phyloP scores from a whole-genome alignment of 805 yeast genomes.

The Ogataea zsoltii region DNA sequence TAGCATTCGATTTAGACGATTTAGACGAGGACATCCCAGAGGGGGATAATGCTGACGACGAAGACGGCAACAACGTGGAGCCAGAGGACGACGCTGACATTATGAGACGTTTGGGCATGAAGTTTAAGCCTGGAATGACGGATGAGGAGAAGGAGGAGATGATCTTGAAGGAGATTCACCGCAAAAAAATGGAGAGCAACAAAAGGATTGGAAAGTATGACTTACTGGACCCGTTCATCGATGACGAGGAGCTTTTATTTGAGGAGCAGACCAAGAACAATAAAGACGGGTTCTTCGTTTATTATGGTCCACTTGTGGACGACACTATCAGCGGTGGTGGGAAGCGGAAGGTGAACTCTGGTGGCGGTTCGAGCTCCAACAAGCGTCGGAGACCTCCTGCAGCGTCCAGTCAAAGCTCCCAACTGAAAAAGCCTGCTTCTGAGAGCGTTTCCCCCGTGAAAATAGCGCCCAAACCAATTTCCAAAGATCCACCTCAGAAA shows the following conservation, averaged over 20 bases:
- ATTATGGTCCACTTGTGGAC: constrained; percentile 85
- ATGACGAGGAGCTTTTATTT: constrained; percentile 87
- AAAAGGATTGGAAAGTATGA: constrained; percentile 90
- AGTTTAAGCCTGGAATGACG: constrained; percentile 34
- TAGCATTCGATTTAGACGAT: constrained; percentile 55
- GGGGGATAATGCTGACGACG: constrained; percentile 18
- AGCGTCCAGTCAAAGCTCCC: not conserved
- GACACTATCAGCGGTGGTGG: constrained; percentile 36
- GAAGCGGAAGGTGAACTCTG: constrained; percentile 11
- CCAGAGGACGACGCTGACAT: constrained; percentile 39
- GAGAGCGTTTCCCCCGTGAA: constrained; percentile 11
- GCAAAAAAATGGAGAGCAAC: constrained; percentile 50
- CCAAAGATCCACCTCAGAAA: not conserved
- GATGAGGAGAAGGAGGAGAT: constrained; percentile 35
- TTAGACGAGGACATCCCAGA: constrained; percentile 50
- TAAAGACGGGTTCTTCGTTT: constrained; percentile 93
- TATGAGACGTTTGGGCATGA: constrained; percentile 29
- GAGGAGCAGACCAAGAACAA: constrained; percentile 93
- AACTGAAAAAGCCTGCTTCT: constrained; percentile 1
- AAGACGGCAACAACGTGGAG: constrained; percentile 21
- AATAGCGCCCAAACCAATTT: constrained; percentile 13
- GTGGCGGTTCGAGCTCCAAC: constrained; percentile 4
- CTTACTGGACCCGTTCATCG: constrained; percentile 91
- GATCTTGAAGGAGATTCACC: constrained; percentile 32
- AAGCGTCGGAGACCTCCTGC: constrained; percentile 7